Conservation (phyloP, 2,329 filamentous ascomycete genomes). For the Penicillium concentricum region DNA sequence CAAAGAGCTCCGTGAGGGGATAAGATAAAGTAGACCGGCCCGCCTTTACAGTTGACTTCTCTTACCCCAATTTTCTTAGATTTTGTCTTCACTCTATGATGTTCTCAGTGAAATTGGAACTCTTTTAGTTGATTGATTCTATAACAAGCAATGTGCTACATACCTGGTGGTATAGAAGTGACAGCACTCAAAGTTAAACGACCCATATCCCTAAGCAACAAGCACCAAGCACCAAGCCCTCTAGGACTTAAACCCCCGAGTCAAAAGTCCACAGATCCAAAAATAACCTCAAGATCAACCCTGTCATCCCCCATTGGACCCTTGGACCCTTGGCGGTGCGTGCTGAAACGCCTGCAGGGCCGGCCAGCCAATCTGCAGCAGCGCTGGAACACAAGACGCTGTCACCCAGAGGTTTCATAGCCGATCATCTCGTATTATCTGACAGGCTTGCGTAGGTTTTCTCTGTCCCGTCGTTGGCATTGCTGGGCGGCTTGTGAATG, state of each 20-base stretch:
- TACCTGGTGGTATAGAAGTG: background rate
- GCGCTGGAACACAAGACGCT: background rate
- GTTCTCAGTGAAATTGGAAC: too few species aligned
- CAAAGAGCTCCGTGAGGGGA: slow-evolving; percentile 3
- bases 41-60: background rate
- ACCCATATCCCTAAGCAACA: too few species aligned
- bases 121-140: background rate
- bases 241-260: background rate
- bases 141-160: background rate
- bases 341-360: slow-evolving; percentile 16
- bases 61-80: background rate
- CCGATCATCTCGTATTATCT: slow-evolving; percentile 4
- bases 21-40: background rate
- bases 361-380: slow-evolving; percentile 10
- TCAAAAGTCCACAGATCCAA: slow-evolving; percentile 9
- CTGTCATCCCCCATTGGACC: slow-evolving; percentile 2
- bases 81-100: too few species aligned
- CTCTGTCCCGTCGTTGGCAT: background rate
- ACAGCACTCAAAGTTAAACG: background rate
- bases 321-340: slow-evolving; percentile 17
- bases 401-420: background rate
- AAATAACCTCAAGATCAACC: slow-evolving; percentile 12
- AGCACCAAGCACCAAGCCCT: background rate
- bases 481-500: background rate
- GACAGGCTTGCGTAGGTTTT: background rate